Evolutionary conservation across 225 moss, liverwort and hornwort species (phyloP).

Genomic region (Marchantia polymorpha): DNA sequence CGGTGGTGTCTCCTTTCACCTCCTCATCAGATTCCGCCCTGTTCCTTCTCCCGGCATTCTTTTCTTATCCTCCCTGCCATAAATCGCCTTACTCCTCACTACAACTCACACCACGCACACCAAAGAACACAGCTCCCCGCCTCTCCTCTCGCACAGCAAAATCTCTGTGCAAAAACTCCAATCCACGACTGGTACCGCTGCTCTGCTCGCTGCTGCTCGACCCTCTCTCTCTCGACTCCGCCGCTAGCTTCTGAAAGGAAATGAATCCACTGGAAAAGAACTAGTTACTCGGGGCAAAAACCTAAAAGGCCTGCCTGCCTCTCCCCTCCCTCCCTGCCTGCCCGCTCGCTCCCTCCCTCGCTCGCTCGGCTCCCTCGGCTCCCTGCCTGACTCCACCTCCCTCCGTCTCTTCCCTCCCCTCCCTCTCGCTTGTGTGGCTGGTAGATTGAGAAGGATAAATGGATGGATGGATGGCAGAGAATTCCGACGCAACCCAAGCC

Average conservation of each 20-base stretch:
- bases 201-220: not conserved
- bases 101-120: not conserved
- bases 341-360: not conserved
- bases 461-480: slow-evolving; percentile 24
- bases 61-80: slow-evolving; percentile 28
- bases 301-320: slow-evolving; percentile 18
- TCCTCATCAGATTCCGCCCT: slow-evolving; percentile 37
- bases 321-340: too few species aligned
- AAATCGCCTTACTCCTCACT: not conserved
- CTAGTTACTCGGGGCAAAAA: not conserved
- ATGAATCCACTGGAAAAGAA: slow-evolving; percentile 22
- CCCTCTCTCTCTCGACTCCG: slow-evolving; percentile 11
- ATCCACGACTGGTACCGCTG: too few species aligned
- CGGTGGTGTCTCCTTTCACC: slow-evolving; percentile 27
- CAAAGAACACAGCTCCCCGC: not conserved
- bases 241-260: not conserved
- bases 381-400: not conserved
- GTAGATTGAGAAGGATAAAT: slow-evolving; percentile 20
- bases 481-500: slow-evolving; percentile 1
- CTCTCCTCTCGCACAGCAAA: not conserved
- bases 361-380: not conserved
- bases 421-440: slow-evolving; percentile 22
- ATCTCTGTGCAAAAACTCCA: not conserved
- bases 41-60: slow-evolving; percentile 29
- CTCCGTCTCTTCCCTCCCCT: not conserved